A percentile compares a stretch with the other conserved stretches of the same genome.
Conservation (phyloP, 148 eudicot genomes). For the Gaultheria prostrata region DNA sequence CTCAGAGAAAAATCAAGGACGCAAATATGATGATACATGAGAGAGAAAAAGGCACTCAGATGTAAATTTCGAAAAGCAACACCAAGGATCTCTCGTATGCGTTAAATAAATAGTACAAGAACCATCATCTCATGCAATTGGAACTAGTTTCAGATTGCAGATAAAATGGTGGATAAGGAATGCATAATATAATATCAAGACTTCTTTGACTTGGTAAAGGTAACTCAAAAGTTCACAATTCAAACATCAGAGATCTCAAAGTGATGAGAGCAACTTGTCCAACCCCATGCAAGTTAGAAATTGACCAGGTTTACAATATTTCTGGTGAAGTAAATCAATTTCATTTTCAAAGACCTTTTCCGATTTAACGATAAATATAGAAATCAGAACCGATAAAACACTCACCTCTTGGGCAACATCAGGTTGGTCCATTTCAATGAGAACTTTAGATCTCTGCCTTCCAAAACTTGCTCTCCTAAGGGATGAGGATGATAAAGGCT, state of each 20-base stretch:
- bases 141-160: background rate
- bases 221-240: background rate
- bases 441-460: constrained; percentile 67
- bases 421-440: constrained; percentile 70
- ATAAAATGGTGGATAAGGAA: background rate
- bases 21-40: background rate
- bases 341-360: background rate
- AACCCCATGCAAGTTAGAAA: background rate
- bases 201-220: background rate
- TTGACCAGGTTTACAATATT: background rate
- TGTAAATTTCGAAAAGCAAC: background rate
- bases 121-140: too few species aligned
- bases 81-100: background rate
- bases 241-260: background rate
- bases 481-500: constrained; percentile 36
- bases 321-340: background rate
- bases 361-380: background rate
- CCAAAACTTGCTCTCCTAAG: constrained; percentile 43
- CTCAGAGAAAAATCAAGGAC: background rate
- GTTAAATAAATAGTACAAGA: background rate
- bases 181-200: background rate
- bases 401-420: constrained; percentile 90
- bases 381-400: constrained; percentile 6
- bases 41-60: background rate
- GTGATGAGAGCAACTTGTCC: background rate